These are phyloP conservation scores for Zarea fungicola DNA, from an alignment of 2,329 filamentous ascomycete genomes.

Conservation along the genomic window DNA sequence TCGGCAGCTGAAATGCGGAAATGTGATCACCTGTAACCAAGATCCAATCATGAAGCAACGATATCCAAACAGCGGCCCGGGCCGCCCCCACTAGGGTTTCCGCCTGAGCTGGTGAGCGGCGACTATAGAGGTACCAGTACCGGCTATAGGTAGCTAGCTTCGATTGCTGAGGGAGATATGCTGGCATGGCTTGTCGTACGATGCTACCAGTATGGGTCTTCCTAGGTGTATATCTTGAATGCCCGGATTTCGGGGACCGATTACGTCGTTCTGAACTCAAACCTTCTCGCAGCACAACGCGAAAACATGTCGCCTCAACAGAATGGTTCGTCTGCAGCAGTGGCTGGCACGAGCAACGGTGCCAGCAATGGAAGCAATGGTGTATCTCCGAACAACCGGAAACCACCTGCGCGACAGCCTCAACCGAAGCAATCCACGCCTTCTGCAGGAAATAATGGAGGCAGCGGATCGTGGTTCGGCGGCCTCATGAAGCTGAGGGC, in stretches of 20 bases:
- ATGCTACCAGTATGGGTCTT: too few relatives aligned
- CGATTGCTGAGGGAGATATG: too few relatives aligned
- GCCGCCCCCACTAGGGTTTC: background rate
- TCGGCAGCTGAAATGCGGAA: constrained; percentile 7
- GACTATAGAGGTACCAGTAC: too few relatives aligned
- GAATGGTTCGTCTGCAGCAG: background rate
- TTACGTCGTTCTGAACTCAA: too few relatives aligned
- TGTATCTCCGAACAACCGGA: background rate
- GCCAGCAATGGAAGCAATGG: constrained; percentile 1
- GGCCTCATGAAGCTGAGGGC: constrained; percentile 30
- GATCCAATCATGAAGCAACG: background rate
- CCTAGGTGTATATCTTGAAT: too few relatives aligned
- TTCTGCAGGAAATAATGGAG: background rate
- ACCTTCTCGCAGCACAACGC: background rate
- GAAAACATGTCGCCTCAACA: background rate
- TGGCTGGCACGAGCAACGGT: background rate
- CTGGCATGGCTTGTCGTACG: too few relatives aligned
- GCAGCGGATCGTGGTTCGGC: constrained; percentile 15
- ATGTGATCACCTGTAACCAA: background rate
- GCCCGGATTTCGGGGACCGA: too few relatives aligned
- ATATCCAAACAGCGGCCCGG: constrained; percentile 1
- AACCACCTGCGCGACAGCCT: background rate
- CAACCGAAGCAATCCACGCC: constrained; percentile 2
- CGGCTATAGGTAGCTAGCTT: too few relatives aligned
- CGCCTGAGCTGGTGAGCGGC: background rate